Base-by-base conservation (phyloP, 164 flowering plant species). In the Protea cynaroides region DNA sequence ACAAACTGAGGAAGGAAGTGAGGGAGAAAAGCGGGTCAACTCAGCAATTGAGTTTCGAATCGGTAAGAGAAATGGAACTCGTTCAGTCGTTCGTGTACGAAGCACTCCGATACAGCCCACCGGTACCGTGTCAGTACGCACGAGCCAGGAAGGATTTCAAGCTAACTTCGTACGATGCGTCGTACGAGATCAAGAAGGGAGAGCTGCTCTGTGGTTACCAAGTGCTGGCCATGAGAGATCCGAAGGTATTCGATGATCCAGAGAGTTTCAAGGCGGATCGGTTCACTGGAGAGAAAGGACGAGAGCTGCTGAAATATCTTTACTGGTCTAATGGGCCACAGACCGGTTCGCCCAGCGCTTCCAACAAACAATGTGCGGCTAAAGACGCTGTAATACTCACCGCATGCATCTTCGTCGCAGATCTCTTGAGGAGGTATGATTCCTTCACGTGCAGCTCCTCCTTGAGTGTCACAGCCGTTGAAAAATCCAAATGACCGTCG, bases 301-400 rank as follows among this genome's bases (percentile, higher is more conserved):
- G 61, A 1, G 78, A 81, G 75, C 73, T 92, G 34, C 69, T 92
- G 75, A 74, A 70, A 43, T 85, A 84, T 61, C 56, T 92, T 65
- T 89, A 73, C 74, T 92, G 98, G 98, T 92, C 98, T 0, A 92
- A 92, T 40, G 96, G 98, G 53, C 95, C 96, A 4, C 95, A 89
- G 66, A 83, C 83, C 19, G 98, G 85, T 23, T 24, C 84, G n/a
- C 83, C 96, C 8, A 71, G 75, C 24, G 65, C 66, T 40, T 62
- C 79, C 7, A 89, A 89, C 76, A 92, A 92, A 70, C 98, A 92
- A 70, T 92, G 98, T 58, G 78, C 91, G 0, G 98, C 79, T 1
- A 86, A 84, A 77, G 98, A 92, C 25, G 55, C 56, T 5, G 98
- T 92, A 36, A 69, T 85, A 17, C 69, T 73, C 37, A 84, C 85